phyloP scores from a whole-genome alignment of 306 rosid genomes.

The Mucuna pruriens region DNA sequence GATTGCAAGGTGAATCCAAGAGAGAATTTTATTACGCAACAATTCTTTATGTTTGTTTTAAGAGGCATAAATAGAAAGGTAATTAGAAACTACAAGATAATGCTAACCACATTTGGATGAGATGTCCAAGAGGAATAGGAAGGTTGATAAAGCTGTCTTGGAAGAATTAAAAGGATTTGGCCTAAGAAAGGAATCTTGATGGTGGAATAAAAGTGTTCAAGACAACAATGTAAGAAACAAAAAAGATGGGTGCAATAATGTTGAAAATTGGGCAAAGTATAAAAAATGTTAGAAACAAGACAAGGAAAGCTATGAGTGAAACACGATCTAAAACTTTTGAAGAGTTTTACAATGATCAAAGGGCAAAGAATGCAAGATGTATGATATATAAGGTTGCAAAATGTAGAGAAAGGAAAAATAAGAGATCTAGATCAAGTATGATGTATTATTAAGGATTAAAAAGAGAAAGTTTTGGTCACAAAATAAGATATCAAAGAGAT shows the following conservation, averaged over 20 bases:
- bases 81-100: background rate
- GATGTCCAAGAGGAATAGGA: background rate
- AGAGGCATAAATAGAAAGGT: background rate
- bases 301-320: background rate
- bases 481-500: background rate
- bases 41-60: background rate
- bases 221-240: background rate
- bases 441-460: background rate
- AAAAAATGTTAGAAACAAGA: background rate
- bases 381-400: background rate
- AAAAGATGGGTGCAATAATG: background rate
- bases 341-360: too few species aligned
- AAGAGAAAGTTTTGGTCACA: background rate
- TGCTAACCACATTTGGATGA: background rate
- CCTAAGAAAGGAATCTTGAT: background rate
- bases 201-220: background rate
- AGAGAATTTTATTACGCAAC: background rate
- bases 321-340: background rate
- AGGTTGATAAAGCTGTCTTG: background rate
- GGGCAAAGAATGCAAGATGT: background rate
- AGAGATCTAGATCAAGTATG: background rate
- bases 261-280: background rate
- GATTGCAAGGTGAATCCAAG: background rate
- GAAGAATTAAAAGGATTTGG: background rate
- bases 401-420: too few species aligned